Base-by-base conservation (phyloP, 768 basidiomycete species). In the Candolleomyces aberdarensis region DNA sequence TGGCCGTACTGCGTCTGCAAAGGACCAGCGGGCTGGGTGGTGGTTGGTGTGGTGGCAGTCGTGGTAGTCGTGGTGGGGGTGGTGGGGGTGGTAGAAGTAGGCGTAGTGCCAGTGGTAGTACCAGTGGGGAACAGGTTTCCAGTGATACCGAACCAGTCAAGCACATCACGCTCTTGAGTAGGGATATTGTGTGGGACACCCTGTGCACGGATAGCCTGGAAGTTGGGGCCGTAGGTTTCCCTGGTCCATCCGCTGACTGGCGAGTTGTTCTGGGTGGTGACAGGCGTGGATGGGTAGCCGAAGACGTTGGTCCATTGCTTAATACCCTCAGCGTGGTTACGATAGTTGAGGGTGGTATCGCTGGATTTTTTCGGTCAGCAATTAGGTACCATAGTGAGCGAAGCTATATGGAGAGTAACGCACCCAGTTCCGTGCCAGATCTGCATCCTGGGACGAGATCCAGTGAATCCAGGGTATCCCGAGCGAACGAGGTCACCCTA, bases 261-360 rank as follows among this genome's bases (percentile, higher is more conserved):
- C 22, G 74, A 76, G 66, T 80, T 80, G 47, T 71, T 64, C 56
- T 32, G 26, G n/a, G 72, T 76, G 8, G 75, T 69, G 11, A 71
- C 69, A 1, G 83, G 74, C 5, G 80, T 82, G 40, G 65, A 66
- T 59, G 73, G 73, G 65, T 77, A 75, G 6, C 79, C 78, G 63
- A 84, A 81, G 47, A 85, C 76, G 62, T 80, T 83, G 32, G 81
- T 82, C 83, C 83, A 85, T 65, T 85, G 75, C 66, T 82, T 81
- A 65, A 84, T 73, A 55, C 76, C 80, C 69, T 85, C 80, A 29
- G 64, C 71, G 67, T 78, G 83, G 74, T 84, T 84, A 56, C 75
- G 70, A 49, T 76, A 78, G 71, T 76, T 78, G 55, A 85, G 75
- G 3, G 80, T 82, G 14, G 77, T 78, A 64, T 85, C 84, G 41